phyloP scores from a whole-genome alignment of 805 yeast species.

The Sungouiella thailandica region DNA sequence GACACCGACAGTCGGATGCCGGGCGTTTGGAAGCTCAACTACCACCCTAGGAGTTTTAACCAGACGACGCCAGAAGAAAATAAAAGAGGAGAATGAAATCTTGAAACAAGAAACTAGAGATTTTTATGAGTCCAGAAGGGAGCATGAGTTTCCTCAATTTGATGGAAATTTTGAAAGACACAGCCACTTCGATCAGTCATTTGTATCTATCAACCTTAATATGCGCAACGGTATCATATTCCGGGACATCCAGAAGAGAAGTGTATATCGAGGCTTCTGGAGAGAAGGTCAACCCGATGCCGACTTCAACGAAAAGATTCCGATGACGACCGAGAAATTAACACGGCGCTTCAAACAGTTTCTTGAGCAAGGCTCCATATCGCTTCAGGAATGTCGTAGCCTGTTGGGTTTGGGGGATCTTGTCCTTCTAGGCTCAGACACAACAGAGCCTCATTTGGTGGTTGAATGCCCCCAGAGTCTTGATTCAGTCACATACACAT shows the following conservation, averaged over 20 bases:
- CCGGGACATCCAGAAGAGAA: conserved; percentile 4
- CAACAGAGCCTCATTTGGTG: conserved; percentile 48
- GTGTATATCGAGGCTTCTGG: conserved; percentile 3
- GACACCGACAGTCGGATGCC: too few relatives aligned
- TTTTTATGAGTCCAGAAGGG: too few relatives aligned
- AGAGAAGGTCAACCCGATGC: conserved; percentile 8
- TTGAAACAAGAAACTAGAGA: too few relatives aligned
- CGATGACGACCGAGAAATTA: too few relatives aligned
- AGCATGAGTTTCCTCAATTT: too few relatives aligned
- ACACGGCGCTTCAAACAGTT: too few relatives aligned
- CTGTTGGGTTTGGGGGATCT: conserved; percentile 54
- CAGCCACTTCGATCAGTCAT: conserved; percentile 14
- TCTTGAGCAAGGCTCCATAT: conserved; percentile 5
- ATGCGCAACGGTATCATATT: conserved; percentile 6
- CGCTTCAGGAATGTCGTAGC: conserved; percentile 5
- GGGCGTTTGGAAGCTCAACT: too few relatives aligned
- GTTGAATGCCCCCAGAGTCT: conserved; percentile 47
- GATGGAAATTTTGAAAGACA: too few relatives aligned
- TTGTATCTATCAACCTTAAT: conserved; percentile 8
- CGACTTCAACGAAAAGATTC: too few relatives aligned
- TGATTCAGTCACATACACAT: conserved; percentile 52
- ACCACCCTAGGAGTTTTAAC: too few relatives aligned
- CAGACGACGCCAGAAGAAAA: too few relatives aligned
- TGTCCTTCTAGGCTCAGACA: conserved; percentile 46
- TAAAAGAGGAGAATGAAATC: too few relatives aligned